phyloP scores from a whole-genome alignment of 2,329 filamentous ascomycete genomes.

The Helotiales sp. region DNA sequence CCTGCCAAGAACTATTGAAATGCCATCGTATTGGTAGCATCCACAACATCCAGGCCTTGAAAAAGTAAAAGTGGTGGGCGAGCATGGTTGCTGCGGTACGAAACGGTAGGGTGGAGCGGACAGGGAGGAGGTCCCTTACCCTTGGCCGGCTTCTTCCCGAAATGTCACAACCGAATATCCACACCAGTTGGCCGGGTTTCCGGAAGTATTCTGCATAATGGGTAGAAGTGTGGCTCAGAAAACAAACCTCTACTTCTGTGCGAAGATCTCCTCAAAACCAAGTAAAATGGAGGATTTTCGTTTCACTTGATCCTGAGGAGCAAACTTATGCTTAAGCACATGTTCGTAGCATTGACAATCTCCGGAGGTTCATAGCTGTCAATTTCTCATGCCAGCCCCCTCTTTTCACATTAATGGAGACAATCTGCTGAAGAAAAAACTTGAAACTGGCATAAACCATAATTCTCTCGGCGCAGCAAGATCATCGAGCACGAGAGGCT shows the following conservation, averaged over 20 bases:
- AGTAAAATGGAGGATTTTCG: neutral
- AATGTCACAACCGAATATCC: neutral
- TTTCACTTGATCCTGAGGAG: neutral
- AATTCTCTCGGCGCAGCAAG: neutral
- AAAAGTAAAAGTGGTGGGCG: neutral
- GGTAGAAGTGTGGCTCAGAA: no score
- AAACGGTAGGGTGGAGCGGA: neutral
- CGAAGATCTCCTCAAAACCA: neutral
- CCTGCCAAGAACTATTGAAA: neutral
- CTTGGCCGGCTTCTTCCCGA: neutral
- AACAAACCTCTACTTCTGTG: neutral
- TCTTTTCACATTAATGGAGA: neutral
- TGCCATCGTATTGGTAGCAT: neutral
- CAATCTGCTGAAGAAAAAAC: neutral
- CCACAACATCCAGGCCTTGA: neutral
- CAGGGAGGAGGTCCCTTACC: neutral
- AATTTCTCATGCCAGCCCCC: neutral
- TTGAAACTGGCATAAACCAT: neutral
- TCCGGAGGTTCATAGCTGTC: neutral
- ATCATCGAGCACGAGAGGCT: neutral
- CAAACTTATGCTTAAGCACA: neutral
- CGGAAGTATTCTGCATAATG: neutral
- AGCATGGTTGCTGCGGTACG: neutral
- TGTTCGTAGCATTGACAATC: neutral
- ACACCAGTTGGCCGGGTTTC: neutral